Evolutionary conservation across 192 early-diverging fungal species (phyloP), one percentile per base, ranked within the genome.

Genomic region (Coemansia sp.): DNA sequence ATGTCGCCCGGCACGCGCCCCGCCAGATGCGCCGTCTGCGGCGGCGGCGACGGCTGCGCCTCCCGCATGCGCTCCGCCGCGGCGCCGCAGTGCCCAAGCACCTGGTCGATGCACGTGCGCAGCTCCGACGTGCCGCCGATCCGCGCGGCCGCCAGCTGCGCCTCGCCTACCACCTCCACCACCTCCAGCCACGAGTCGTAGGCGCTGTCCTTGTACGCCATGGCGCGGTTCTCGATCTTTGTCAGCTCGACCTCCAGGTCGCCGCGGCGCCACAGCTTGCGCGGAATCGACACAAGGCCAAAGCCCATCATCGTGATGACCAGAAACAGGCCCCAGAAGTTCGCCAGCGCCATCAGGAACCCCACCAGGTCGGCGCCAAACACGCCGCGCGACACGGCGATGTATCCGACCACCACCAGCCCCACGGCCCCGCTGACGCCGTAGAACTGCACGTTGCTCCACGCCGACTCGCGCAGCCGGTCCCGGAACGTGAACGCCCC

Each of bases 241-340:
- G 78, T 60, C 18, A 95, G 72, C 22, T 83, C 80, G 33, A 81
- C 81, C 17, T 43, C 60, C 21, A 81, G 69, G 56, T 86, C 79
- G 8, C 90, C 85, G 8, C 76, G 68, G 53, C 82, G 85, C 92
- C 93, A 98, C 35, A 95, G 75, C 53, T 79, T 68, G 38, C 93
- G 82, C 17, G 95, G 95, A 30, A 98, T 78, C 27, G 91, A 86
- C 0, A 98, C 92, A 42, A 96, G 74, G 0, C 95, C 95, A 67
- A 93, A 93, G 15, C 93, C 91, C 85, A 98, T 86, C 64, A 96
- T 88, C 2, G 91, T 79, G 41, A 92, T 88, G 23, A 90, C 83
- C 14, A 95, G 83, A 19, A 93, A 65, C 26, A 98, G 79, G 34
- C 95, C 95, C 88, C 89, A 98, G 53, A 90, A 92, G 73, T 98